phyloP scores from a whole-genome alignment of 2,329 filamentous ascomycete genomes.

The Fonsecaea erecta region DNA sequence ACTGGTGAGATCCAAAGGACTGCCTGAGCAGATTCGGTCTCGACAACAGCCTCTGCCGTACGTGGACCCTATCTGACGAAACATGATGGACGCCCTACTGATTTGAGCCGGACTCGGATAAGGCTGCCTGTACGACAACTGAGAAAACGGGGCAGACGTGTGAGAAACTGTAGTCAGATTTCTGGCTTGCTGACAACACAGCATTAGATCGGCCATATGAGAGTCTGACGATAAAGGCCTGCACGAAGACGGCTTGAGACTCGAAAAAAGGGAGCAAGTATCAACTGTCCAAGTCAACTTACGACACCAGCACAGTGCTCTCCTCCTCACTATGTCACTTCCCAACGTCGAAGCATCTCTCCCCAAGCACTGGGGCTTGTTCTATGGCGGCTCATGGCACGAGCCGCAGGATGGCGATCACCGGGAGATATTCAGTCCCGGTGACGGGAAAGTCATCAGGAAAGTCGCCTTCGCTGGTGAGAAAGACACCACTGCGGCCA shows the following conservation, averaged over 20 bases:
- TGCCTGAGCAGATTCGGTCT: neutral
- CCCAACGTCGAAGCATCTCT: slow-evolving; percentile 24
- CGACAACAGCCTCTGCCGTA: too few relatives aligned
- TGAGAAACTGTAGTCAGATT: neutral
- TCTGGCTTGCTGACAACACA: neutral
- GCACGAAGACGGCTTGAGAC: neutral
- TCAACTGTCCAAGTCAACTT: too few relatives aligned
- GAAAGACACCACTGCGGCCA: slow-evolving; percentile 36
- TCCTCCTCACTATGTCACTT: slow-evolving; percentile 6
- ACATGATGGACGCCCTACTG: too few relatives aligned
- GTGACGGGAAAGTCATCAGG: slow-evolving; percentile 37
- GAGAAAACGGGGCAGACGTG: neutral
- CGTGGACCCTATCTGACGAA: too few relatives aligned
- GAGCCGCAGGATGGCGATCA: slow-evolving; percentile 30
- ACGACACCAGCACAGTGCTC: neutral
- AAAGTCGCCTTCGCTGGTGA: slow-evolving; percentile 35
- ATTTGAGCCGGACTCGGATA: neutral
- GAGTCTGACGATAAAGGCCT: neutral
- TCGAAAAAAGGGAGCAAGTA: neutral
- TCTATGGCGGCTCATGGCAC: slow-evolving; percentile 38
- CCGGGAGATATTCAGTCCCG: slow-evolving; percentile 38
- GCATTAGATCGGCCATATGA: neutral
- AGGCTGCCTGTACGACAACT: neutral
- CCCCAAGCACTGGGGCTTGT: slow-evolving; percentile 36
- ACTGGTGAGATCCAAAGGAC: neutral